These are phyloP conservation scores for Sarocladiaceae sp. DNA, from an alignment of 2,329 filamentous ascomycete genomes.

Conservation along the genomic window DNA sequence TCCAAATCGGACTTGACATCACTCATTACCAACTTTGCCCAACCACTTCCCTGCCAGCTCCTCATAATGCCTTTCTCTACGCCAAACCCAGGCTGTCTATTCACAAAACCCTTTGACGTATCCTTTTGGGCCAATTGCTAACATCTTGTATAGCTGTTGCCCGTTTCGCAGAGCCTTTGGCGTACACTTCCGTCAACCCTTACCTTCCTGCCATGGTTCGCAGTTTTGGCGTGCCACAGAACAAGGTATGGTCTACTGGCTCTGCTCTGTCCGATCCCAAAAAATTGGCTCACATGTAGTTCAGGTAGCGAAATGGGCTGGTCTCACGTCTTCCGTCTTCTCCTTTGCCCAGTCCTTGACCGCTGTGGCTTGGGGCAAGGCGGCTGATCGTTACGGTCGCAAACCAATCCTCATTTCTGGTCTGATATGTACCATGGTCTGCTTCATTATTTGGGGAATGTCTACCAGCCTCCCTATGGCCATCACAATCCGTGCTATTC, in stretches of 20 bases:
- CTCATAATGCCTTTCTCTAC: background rate
- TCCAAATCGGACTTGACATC: background rate
- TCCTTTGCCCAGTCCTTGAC: slow-evolving; percentile 68
- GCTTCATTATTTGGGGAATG: slow-evolving; percentile 79
- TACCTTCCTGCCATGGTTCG: slow-evolving; percentile 78
- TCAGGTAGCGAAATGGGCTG: slow-evolving; percentile 72
- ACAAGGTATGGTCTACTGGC: slow-evolving; percentile 37
- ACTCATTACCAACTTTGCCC: background rate
- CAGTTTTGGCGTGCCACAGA: slow-evolving; percentile 66
- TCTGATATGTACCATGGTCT: slow-evolving; percentile 73
- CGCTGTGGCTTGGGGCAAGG: slow-evolving; percentile 70
- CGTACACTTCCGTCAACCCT: slow-evolving; percentile 69
- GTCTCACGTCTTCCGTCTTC: slow-evolving; percentile 67
- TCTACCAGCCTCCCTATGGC: slow-evolving; percentile 77
- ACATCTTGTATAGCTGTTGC: slow-evolving; percentile 56
- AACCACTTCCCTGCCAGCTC: background rate
- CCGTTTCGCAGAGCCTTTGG: slow-evolving; percentile 71
- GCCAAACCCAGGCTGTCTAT: no score
- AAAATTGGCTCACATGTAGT: background rate
- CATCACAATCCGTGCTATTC: slow-evolving; percentile 69
- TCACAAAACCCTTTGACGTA: no score
- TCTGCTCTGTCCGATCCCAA: background rate
- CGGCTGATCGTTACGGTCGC: slow-evolving; percentile 74
- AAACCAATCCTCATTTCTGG: slow-evolving; percentile 77
- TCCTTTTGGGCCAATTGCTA: slow-evolving; percentile 12